Base-by-base conservation (phyloP, 441 rosid species). In the Dalechampia spathulata region DNA sequence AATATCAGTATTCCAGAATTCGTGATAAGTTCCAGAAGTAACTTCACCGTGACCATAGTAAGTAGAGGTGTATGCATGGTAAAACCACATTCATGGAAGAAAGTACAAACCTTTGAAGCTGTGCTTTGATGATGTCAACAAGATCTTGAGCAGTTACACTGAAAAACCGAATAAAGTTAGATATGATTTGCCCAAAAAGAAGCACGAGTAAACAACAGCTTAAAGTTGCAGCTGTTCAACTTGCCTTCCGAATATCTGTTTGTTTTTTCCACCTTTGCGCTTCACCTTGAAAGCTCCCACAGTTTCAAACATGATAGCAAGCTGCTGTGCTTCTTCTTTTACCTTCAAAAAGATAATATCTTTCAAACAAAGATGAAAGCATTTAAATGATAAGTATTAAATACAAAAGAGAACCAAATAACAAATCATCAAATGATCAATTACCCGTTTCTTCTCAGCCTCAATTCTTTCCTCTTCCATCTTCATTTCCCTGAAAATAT, bases 141-240 rank as follows among this genome's bases (percentile, higher is more conserved):
- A 91, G 76, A 79, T 91, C 96, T 73, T 91, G 95, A 62, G 96
- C 72, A 42, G 98, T 87, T 62, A 91, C 96, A 58, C 96, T 91
- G 83, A 71, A 43, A 61, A 62, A 67, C 51, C 22, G 41, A 15
- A 7, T 5, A n/a, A 71, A 23, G 49, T 73, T 64, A 60, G 46
- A 61, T 15, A 41, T 14, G 28, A 46, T 2, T 25, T 28, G n/a
- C 8, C 58, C 23, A 60, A 5, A 44, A 50, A 2, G 4, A 49
- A 40, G 9, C 22, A 11, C 14, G 21, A 34, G 16, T 15, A 23
- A 41, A 30, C 30, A 59, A 25, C n/a, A 14, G 44, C 46, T 37
- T 44, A 21, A 48, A 41, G 8, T 55, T 42, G 30, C 11, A 46
- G 11, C 49, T 23, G 26, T 54, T 46, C 53, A 55, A 76, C 86